Evolutionary conservation across 2,329 filamentous ascomycete species (phyloP).

Genomic region (Waltergamsia citrina): DNA sequence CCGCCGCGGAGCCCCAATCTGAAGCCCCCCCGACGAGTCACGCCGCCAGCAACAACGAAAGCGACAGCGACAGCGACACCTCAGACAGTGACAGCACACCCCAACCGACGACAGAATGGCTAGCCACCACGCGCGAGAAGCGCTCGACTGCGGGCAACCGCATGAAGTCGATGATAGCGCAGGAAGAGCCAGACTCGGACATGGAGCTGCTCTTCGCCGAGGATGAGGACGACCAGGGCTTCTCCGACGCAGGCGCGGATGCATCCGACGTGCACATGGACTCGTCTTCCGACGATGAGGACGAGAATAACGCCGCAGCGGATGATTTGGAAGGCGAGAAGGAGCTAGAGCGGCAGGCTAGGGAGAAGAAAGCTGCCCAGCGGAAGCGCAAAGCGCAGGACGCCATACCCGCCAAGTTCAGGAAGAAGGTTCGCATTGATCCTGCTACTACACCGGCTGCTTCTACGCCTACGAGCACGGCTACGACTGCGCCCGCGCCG

Average conservation of each 20-base stretch:
- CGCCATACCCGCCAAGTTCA: conserved; percentile 58
- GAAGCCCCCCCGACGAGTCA: conserved; percentile 18
- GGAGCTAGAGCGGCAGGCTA: conserved; percentile 70
- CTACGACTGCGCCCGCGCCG: conserved; percentile 28
- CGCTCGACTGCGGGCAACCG: conserved; percentile 78
- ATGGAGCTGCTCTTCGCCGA: conserved; percentile 71
- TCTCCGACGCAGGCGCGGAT: conserved; percentile 58
- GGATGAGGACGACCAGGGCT: conserved; percentile 58
- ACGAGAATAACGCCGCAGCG: conserved; percentile 45
- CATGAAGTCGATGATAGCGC: conserved; percentile 68
- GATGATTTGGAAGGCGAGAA: conserved; percentile 81
- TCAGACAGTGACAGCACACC: conserved; percentile 21
- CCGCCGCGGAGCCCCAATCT: conserved; percentile 21
- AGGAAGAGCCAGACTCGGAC: conserved; percentile 59
- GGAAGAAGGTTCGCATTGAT: conserved; percentile 46
- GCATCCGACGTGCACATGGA: conserved; percentile 77
- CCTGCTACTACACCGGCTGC: conserved; percentile 25
- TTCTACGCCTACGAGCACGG: conserved; percentile 19
- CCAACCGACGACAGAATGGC: conserved; percentile 46
- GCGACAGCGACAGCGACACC: conserved; percentile 17
- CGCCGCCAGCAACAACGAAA: conserved; percentile 7
- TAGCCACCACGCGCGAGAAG: conserved; percentile 63
- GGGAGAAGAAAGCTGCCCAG: conserved; percentile 54
- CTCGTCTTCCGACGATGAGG: conserved; percentile 75
- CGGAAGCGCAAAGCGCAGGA: conserved; percentile 77